phyloP scores from a whole-genome alignment of 805 yeast species.

The Alloascoidea hylecoeti region DNA sequence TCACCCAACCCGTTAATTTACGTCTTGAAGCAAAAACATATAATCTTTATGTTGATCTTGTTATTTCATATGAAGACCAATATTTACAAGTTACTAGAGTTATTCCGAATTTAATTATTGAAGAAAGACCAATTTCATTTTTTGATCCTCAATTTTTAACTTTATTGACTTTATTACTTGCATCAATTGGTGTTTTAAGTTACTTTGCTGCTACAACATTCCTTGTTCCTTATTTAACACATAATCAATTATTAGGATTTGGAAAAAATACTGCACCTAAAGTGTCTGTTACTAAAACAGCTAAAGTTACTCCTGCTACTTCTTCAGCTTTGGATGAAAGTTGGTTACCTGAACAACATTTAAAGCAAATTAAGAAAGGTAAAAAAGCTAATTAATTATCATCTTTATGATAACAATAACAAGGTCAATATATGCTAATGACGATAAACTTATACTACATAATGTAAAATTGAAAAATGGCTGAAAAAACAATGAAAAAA shows the following conservation, averaged over 20 bases:
- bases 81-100: neutral
- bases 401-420: too few relatives aligned
- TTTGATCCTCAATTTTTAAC: neutral
- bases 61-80: neutral
- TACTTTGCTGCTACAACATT: neutral
- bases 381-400: too few relatives aligned
- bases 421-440: too few relatives aligned
- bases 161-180: neutral
- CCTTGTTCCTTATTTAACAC: neutral
- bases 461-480: too few relatives aligned
- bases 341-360: slow-evolving; percentile 31
- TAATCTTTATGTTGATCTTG: neutral
- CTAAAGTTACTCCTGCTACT: too few relatives aligned
- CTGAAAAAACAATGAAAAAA: too few relatives aligned
- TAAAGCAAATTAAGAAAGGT: slow-evolving; percentile 18
- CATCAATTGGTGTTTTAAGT: neutral
- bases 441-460: too few relatives aligned
- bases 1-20: neutral
- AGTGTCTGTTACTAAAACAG: too few relatives aligned
- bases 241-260: neutral
- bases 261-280: neutral
- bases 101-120: neutral
- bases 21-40: neutral
- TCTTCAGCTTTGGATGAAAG: slow-evolving; percentile 21
- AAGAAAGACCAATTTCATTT: slow-evolving; percentile 1